These are phyloP conservation scores for Candolleomyces aberdarensis DNA, from an alignment of 768 basidiomycete genomes.

Conservation along the genomic window DNA sequence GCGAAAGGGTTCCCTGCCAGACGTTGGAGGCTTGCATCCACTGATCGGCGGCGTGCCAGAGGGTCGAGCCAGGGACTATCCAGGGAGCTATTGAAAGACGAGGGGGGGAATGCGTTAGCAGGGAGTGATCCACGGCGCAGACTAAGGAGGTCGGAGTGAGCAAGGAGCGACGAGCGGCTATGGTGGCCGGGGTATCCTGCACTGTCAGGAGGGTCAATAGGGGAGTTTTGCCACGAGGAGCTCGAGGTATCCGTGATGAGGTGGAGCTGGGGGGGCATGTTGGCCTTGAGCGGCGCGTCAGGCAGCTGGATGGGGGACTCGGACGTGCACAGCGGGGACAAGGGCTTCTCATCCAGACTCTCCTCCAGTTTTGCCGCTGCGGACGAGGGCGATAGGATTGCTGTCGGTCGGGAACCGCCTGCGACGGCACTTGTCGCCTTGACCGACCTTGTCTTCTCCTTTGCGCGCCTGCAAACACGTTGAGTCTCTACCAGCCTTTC, in stretches of 20 bases:
- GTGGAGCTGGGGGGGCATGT: slow-evolving; percentile 32
- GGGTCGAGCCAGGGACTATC: slow-evolving; percentile 41
- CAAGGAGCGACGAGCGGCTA: slow-evolving; percentile 25
- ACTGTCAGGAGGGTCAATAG: slow-evolving; percentile 35
- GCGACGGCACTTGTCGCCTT: slow-evolving; percentile 28
- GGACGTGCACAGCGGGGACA: neutral
- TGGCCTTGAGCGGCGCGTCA: neutral
- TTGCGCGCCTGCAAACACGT: slow-evolving; percentile 58
- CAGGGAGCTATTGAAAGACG: slow-evolving; percentile 18
- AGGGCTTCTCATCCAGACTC: neutral
- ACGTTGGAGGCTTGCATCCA: slow-evolving; percentile 48
- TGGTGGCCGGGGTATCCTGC: slow-evolving; percentile 21
- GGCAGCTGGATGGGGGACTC: slow-evolving; percentile 21
- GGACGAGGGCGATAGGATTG: neutral
- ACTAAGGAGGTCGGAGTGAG: slow-evolving; percentile 29
- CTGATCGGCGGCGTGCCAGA: slow-evolving; percentile 39
- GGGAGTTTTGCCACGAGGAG: slow-evolving; percentile 27
- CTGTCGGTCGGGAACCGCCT: neutral
- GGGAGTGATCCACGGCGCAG: slow-evolving; percentile 59
- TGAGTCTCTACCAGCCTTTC: neutral
- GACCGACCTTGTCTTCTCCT: slow-evolving; percentile 69
- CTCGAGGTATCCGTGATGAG: slow-evolving; percentile 32
- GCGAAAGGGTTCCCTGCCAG: slow-evolving; percentile 51
- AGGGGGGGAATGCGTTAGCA: slow-evolving; percentile 34
- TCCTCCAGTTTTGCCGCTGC: slow-evolving; percentile 9